Conservation (phyloP, 139 green algal species). For the Gonium pectorale region DNA sequence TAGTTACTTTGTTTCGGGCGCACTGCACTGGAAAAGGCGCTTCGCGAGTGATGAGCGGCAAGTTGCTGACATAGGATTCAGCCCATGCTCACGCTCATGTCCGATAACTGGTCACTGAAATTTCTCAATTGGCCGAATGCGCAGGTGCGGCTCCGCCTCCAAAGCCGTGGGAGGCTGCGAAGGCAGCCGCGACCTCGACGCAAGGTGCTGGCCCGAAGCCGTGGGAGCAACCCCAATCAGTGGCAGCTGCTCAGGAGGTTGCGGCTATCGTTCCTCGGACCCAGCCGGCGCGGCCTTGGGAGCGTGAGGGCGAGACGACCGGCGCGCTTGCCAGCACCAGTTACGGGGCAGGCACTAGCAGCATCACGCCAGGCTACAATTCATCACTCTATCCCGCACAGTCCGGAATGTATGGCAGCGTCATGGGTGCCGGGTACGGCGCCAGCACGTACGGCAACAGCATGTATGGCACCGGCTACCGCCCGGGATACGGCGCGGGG, state of each 20-base stretch:
- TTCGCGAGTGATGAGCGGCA: conserved; percentile 8
- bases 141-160: conserved; percentile 51
- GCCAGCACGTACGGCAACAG: conserved; percentile 32
- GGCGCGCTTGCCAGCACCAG: conserved; percentile 9
- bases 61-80: conserved; percentile 19
- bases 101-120: neutral
- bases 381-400: neutral
- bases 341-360: conserved; percentile 1
- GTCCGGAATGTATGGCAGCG: conserved; percentile 46
- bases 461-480: conserved; percentile 61
- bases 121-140: neutral
- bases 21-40: neutral
- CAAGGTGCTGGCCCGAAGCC: conserved; percentile 61
- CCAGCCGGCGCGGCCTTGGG: conserved; percentile 54
- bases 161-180: conserved; percentile 76
- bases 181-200: neutral
- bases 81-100: neutral
- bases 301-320: conserved; percentile 46
- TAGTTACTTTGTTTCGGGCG: neutral
- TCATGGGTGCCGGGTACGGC: neutral
- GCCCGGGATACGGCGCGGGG: conserved; percentile 55
- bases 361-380: neutral
- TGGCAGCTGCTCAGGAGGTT: neutral
- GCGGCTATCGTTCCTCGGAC: neutral
- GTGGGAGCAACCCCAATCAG: conserved; percentile 57